These are phyloP conservation scores for Puccinia horiana DNA, from an alignment of 1,284 basidiomycete genomes.

Conservation along the genomic window DNA sequence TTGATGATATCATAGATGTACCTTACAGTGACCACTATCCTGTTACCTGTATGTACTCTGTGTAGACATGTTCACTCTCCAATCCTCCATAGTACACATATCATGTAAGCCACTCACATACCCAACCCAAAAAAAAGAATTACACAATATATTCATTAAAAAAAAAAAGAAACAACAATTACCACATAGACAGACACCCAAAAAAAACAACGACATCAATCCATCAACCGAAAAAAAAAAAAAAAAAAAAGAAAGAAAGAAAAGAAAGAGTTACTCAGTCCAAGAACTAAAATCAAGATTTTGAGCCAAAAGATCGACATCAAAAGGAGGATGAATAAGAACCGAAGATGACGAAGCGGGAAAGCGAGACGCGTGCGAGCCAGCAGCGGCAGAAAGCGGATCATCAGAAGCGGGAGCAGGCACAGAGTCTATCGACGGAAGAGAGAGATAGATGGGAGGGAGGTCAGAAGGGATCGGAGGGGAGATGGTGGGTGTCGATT, in stretches of 20 bases:
- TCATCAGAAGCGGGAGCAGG: background rate
- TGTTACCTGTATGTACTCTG: no score
- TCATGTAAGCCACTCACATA: no score
- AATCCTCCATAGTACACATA: no score
- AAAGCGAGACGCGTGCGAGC: no score
- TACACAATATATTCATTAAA: background rate
- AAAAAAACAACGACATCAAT: background rate
- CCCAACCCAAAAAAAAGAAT: no score
- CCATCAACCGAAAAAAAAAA: background rate
- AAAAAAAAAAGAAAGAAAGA: background rate
- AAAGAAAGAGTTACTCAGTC: background rate
- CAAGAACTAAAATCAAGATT: conserved; percentile 27
- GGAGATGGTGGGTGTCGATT: background rate
- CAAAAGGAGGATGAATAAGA: background rate
- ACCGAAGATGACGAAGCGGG: background rate
- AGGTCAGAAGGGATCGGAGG: background rate
- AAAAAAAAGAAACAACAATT: background rate
- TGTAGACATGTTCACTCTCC: no score
- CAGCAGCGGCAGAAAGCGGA: no score
- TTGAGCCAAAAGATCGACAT: background rate
- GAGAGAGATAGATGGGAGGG: background rate
- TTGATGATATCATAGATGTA: no score
- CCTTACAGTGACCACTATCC: no score
- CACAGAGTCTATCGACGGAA: no score
- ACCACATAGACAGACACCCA: background rate